These are phyloP conservation scores for Ceratocystis eucalypticola DNA, from an alignment of 2,329 filamentous ascomycete species.

Conservation along the genomic window DNA sequence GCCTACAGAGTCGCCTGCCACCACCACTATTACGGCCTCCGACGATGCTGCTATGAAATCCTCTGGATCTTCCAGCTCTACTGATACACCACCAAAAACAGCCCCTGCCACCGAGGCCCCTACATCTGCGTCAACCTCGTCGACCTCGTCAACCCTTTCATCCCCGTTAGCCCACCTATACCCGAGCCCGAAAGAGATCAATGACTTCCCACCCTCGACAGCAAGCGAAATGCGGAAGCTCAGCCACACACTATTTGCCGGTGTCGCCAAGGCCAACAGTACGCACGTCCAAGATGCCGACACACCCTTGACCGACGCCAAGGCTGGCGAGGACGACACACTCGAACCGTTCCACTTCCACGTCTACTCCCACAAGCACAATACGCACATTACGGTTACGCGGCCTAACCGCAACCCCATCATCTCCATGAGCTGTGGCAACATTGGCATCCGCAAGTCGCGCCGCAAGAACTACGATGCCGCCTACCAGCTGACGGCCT, in stretches of 20 bases:
- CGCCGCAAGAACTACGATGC: slow-evolving; percentile 76
- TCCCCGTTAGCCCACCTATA: slow-evolving; percentile 11
- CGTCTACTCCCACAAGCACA: slow-evolving; percentile 79
- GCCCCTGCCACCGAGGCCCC: not conserved
- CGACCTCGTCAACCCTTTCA: slow-evolving; percentile 6
- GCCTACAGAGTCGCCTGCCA: not conserved
- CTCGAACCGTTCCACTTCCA: slow-evolving; percentile 70
- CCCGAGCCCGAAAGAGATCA: not conserved
- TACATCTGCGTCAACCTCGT: not conserved
- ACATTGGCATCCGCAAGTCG: slow-evolving; percentile 81
- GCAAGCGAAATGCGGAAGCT: slow-evolving; percentile 1
- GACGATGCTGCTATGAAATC: not conserved
- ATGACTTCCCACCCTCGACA: not conserved
- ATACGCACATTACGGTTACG: slow-evolving; percentile 84
- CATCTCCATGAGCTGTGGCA: slow-evolving; percentile 67
- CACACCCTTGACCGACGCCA: slow-evolving; percentile 15
- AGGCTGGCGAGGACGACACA: slow-evolving; percentile 23
- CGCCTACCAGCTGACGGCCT: slow-evolving; percentile 76
- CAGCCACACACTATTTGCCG: slow-evolving; percentile 8
- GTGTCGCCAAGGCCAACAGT: not conserved
- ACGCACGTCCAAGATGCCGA: slow-evolving; percentile 1
- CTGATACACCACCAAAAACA: not conserved
- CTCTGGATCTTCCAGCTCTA: not conserved
- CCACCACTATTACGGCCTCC: not conserved
- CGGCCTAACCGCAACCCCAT: slow-evolving; percentile 67